These are phyloP conservation scores for Penicillium freii DNA, from an alignment of 2,329 filamentous ascomycete species.

Conservation along the genomic window DNA sequence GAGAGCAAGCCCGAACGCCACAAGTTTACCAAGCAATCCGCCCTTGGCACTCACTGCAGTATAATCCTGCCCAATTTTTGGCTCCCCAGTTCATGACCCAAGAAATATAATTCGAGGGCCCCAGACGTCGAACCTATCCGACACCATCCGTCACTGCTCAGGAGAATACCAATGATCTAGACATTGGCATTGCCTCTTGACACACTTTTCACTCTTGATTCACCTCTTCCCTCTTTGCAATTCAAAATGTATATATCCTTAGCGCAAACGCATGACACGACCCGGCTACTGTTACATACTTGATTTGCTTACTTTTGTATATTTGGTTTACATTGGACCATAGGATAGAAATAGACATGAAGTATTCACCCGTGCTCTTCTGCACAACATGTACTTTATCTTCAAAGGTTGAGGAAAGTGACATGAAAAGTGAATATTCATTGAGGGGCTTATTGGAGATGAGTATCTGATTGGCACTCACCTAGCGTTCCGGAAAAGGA, in stretches of 20 bases:
- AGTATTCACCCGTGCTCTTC: neutral
- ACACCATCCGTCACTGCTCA: neutral
- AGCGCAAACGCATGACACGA: constrained; percentile 21
- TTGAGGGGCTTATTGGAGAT: neutral
- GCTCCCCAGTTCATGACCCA: constrained; percentile 1
- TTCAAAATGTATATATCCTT: constrained; percentile 22
- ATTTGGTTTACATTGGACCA: neutral
- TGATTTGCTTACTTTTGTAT: neutral
- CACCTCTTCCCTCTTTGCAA: neutral
- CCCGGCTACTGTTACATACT: neutral
- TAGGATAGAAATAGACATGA: neutral
- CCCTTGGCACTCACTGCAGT: neutral
- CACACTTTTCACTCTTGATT: neutral
- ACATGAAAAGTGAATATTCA: neutral
- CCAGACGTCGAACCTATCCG: neutral
- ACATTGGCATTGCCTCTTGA: neutral
- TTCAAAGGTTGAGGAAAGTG: neutral
- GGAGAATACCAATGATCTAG: neutral
- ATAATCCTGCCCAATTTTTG: constrained; percentile 4
- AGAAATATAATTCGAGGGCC: neutral
- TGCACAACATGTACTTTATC: neutral
- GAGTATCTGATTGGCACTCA: neutral
- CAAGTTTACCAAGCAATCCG: neutral
- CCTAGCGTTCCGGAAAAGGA: neutral
- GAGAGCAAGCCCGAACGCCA: neutral